A percentile compares a stretch with the other conserved stretches of the same genome.
Evolutionary conservation across 352 stramenopile genomes (phyloP).

Genomic region (Peronosclerospora sorghi): DNA sequence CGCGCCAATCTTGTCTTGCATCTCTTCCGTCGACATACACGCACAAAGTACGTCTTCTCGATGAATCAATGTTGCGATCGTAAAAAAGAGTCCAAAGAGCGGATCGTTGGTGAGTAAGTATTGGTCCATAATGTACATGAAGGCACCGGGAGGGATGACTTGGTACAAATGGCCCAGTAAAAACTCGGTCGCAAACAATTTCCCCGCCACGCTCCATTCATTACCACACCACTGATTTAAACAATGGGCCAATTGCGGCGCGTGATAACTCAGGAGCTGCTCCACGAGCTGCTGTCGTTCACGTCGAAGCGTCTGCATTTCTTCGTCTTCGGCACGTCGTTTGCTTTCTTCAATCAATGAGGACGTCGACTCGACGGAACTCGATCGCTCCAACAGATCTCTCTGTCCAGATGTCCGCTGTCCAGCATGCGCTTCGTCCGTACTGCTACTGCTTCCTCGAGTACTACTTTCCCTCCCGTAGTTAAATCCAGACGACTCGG

Average conservation of each 20-base stretch:
- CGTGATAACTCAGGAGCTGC: constrained; percentile 67
- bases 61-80: constrained; percentile 47
- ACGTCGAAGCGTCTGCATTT: constrained; percentile 17
- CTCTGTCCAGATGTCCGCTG: not conserved
- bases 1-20: constrained; percentile 29
- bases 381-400: constrained; percentile 14
- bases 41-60: constrained; percentile 27
- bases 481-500: not conserved
- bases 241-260: constrained; percentile 49
- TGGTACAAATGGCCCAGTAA: constrained; percentile 62
- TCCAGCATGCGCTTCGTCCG: constrained; percentile 13
- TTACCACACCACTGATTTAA: constrained; percentile 64
- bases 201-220: constrained; percentile 50
- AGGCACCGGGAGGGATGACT: constrained; percentile 38
- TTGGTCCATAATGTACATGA: constrained; percentile 72
- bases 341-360: constrained; percentile 20
- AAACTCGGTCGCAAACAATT: constrained; percentile 41
- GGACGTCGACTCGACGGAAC: constrained; percentile 29
- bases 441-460: constrained; percentile 21
- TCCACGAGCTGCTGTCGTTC: constrained; percentile 60
- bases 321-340: constrained; percentile 22
- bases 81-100: constrained; percentile 59
- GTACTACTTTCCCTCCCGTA: constrained; percentile 5
- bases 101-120: constrained; percentile 61
- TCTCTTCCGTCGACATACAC: constrained; percentile 22